A percentile compares a stretch with the other conserved stretches of the same genome.
Conservation (phyloP, 768 basidiomycete genomes). For the Russula sp. region DNA sequence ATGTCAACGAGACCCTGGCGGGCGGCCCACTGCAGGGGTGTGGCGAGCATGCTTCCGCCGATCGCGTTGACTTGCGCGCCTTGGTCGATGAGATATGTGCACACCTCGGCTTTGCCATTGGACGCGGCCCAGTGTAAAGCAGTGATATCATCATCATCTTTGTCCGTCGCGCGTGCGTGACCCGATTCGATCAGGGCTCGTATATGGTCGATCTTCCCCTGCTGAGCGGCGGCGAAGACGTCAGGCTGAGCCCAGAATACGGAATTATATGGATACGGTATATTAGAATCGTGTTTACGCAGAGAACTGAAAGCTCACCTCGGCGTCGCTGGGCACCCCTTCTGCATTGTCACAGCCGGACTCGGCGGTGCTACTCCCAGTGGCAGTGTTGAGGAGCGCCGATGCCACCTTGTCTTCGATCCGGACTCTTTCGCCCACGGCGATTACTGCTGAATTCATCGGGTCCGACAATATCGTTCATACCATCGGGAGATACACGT, state of each 20-base stretch:
- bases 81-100: slow-evolving; percentile 78
- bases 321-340: not conserved
- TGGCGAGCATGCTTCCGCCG: slow-evolving; percentile 87
- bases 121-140: slow-evolving; percentile 97
- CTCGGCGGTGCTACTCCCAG: not conserved
- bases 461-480: not conserved
- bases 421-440: not conserved
- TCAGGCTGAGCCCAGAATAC: slow-evolving; percentile 36
- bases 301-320: not conserved
- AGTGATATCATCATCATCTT: slow-evolving; percentile 87
- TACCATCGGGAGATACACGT: not conserved
- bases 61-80: slow-evolving; percentile 91
- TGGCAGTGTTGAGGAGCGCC: not conserved
- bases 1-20: slow-evolving; percentile 94
- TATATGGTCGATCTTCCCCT: slow-evolving; percentile 67
- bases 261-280: not conserved
- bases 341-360: not conserved
- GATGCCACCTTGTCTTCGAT: not conserved
- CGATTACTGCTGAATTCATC: not conserved
- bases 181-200: slow-evolving; percentile 64
- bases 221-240: slow-evolving; percentile 80
- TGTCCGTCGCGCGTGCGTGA: slow-evolving; percentile 60
- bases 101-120: slow-evolving; percentile 83
- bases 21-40: slow-evolving; percentile 96
- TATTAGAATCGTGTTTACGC: not conserved